Conservation (phyloP, 75 land plant genomes). For the Pseudotsuga menziesii region DNA sequence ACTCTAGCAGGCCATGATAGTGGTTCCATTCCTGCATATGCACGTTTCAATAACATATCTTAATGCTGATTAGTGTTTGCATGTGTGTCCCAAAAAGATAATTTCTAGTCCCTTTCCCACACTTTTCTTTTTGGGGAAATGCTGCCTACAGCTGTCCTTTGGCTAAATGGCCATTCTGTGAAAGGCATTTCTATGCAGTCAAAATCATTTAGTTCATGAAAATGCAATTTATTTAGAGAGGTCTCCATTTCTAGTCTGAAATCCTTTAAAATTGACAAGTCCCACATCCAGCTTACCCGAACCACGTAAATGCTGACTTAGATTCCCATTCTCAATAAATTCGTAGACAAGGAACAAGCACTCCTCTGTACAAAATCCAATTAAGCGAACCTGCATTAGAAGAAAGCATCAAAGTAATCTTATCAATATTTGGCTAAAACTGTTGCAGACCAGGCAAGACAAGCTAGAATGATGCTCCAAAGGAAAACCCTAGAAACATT, state of each 20-base stretch:
- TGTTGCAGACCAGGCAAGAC: no score
- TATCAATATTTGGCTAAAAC: background rate
- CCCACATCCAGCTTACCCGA: constrained; percentile 3
- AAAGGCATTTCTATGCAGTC: background rate
- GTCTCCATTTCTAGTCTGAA: background rate
- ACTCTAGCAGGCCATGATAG: constrained; percentile 72
- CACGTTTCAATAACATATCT: background rate
- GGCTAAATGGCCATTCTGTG: background rate
- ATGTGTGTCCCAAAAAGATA: background rate
- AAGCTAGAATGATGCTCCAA: no score
- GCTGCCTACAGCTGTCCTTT: background rate
- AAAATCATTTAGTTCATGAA: background rate
- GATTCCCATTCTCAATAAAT: constrained; percentile 22
- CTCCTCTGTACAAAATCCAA: constrained; percentile 24
- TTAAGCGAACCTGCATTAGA: constrained; percentile 19
- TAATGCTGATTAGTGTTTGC: background rate
- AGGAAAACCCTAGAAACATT: no score
- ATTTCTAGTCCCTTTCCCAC: background rate
- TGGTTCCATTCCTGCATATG: constrained; percentile 15
- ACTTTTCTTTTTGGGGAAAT: no score
- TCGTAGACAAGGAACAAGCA: constrained; percentile 20
- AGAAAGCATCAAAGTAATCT: background rate
- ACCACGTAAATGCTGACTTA: constrained; percentile 17
- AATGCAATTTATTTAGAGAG: background rate
- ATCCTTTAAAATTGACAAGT: background rate